Evolutionary conservation across 2,329 filamentous ascomycete species (phyloP), one percentile per base, ranked within the genome.

Genomic region (Tolypocladium album): DNA sequence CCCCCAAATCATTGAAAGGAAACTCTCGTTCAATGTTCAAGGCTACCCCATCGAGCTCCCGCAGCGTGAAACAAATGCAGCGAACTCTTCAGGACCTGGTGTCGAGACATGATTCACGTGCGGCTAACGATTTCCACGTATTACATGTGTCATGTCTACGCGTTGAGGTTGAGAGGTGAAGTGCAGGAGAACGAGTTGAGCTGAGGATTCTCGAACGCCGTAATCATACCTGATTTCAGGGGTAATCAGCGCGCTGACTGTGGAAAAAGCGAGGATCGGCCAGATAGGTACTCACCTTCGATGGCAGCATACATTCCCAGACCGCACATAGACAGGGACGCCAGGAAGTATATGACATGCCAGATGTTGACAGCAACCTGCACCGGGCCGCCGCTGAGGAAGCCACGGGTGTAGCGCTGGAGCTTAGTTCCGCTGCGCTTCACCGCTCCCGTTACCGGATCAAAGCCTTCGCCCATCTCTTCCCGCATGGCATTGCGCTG

Each of bases 131-230:
- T 7, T 5, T 27, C 22, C 43, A 24, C 12, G 24, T 22, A 47
- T 47, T 12, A 12, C 24, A 31, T 20, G 24, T 6, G 6, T 5
- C 47, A 31, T 31, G 27, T 31, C 47, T 59, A 59, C 9, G 58
- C 52, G 43, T 61, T 43, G 6, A 62, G 53, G 59, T 62, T 61
- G 24, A 64, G 58, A 27, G 63, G 62, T 20, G 62, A 65, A n/a
- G 42, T 39, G 52, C 63, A 64, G 17, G 62, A 63, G 45, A 65
- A 64, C 4, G 63, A 61, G 34, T 65, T 65, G 9, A 65, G 60
- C 59, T 65, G 63, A 9, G 63, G 59, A 15, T 63, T 56, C 24
- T 62, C 59, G 31, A 63, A 64, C n/a, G 62, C 63, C 42, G 40
- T 55, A 56, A 64, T 58, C 40, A 65, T 53, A 8, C 59, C 59